Percentiles rank a stretch among this genome's conserved stretches.
These are phyloP conservation scores for Phytophthora tubulina DNA, from an alignment of 352 stramenopile genomes.

Conservation along the genomic window DNA sequence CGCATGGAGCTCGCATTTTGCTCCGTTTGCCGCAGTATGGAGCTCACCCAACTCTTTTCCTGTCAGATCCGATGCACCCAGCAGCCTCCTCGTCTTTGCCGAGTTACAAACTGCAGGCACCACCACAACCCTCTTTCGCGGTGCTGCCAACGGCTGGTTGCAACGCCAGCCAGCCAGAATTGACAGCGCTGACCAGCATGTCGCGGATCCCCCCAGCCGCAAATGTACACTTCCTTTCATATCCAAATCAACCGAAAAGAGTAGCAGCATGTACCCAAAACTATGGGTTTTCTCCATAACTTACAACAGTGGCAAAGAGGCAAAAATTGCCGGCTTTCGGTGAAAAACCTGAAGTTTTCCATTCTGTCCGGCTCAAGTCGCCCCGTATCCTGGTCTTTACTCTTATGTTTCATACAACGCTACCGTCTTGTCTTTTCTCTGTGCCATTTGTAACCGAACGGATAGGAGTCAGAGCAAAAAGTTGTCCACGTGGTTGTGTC, in stretches of 20 bases:
- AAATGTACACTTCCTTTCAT: neutral
- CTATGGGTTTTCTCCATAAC: too few relatives aligned
- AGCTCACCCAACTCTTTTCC: conserved; percentile 4
- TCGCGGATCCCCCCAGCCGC: neutral
- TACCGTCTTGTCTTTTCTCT: neutral
- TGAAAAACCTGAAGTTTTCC: neutral
- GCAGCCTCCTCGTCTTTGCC: conserved; percentile 5
- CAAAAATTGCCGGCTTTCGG: neutral
- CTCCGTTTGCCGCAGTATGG: conserved; percentile 9
- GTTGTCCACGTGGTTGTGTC: neutral
- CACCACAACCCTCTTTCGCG: conserved; percentile 26
- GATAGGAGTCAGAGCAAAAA: conserved; percentile 29
- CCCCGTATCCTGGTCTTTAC: neutral
- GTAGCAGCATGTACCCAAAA: neutral
- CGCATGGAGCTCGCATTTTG: neutral
- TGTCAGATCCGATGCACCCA: neutral
- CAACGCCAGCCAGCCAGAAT: conserved; percentile 7
- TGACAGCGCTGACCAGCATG: conserved; percentile 15
- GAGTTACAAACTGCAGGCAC: conserved; percentile 21
- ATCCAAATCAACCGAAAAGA: neutral
- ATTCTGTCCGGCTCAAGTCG: conserved; percentile 14
- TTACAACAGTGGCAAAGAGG: too few relatives aligned
- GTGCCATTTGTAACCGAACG: conserved; percentile 11
- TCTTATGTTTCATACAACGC: conserved; percentile 1
- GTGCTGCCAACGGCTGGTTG: conserved; percentile 12